phyloP scores from a whole-genome alignment of 768 basidiomycete genomes.

The Russula brevipes region DNA sequence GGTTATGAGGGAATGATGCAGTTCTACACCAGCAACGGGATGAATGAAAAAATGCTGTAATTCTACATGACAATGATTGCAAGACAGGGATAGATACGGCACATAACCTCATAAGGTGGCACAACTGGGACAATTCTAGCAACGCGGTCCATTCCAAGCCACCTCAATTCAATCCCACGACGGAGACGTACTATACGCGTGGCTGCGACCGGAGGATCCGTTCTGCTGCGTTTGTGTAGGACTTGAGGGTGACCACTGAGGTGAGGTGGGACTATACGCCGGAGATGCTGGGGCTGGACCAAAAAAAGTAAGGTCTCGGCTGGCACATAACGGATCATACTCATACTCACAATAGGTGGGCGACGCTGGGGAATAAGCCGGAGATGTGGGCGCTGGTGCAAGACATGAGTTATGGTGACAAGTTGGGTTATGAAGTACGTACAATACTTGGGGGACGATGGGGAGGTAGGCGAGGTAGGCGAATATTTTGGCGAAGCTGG shows the following conservation, averaged over 20 bases:
- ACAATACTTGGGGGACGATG: conserved; percentile 92
- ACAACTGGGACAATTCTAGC: conserved; percentile 8
- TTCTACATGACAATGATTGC: conserved; percentile 24
- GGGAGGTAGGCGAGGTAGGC: conserved; percentile 90
- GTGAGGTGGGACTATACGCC: conserved; percentile 81
- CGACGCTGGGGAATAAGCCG: conserved; percentile 82
- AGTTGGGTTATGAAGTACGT: conserved; percentile 31
- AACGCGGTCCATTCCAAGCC: not conserved
- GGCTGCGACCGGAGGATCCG: conserved; percentile 35
- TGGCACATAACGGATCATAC: not conserved
- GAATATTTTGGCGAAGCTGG: conserved; percentile 91
- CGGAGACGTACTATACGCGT: conserved; percentile 46
- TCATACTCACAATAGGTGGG: conserved; percentile 68
- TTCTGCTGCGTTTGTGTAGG: conserved; percentile 50
- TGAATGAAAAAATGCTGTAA: conserved; percentile 15
- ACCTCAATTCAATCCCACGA: conserved; percentile 42
- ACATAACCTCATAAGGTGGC: conserved; percentile 14
- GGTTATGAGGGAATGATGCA: not conserved
- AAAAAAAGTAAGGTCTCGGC: conserved; percentile 19
- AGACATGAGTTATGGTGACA: conserved; percentile 14
- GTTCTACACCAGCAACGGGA: not conserved
- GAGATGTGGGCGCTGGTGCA: conserved; percentile 71
- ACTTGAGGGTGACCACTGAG: conserved; percentile 77
- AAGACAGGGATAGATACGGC: conserved; percentile 21
- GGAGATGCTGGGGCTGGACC: conserved; percentile 72